Evolutionary conservation across 2,329 filamentous ascomycete genomes (phyloP).

Genomic region (Purpureocillium takamizusanense): DNA sequence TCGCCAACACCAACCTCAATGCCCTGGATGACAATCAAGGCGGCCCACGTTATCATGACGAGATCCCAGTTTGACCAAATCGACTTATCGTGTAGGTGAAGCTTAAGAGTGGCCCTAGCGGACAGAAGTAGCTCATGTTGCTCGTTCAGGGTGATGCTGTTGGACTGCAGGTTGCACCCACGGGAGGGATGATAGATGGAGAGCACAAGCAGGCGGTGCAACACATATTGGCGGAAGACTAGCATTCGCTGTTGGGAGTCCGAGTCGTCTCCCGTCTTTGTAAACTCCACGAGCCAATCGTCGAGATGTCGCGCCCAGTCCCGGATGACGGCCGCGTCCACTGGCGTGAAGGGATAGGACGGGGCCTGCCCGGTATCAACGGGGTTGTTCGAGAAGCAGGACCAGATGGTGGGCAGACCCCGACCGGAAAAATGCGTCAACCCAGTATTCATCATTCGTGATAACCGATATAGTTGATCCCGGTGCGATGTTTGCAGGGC

Average conservation of each 20-base stretch:
- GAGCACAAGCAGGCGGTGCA: conserved; percentile 30
- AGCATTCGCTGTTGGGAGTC: conserved; percentile 22
- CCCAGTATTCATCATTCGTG: conserved; percentile 35
- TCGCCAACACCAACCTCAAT: conserved; percentile 29
- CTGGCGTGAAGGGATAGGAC: conserved; percentile 22
- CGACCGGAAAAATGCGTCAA: conserved; percentile 31
- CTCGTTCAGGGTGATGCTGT: conserved; percentile 26
- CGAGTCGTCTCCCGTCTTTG: conserved; percentile 17
- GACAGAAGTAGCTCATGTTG: conserved; percentile 31
- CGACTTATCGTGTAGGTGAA: conserved; percentile 28
- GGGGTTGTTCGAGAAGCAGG: conserved; percentile 21
- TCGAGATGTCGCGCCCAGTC: conserved; percentile 32
- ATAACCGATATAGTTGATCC: conserved; percentile 30
- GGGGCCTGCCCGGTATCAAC: conserved; percentile 10
- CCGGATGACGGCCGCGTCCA: conserved; percentile 29
- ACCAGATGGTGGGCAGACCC: conserved; percentile 33
- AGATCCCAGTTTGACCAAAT: conserved; percentile 36
- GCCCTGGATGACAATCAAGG: conserved; percentile 31
- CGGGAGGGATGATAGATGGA: conserved; percentile 33
- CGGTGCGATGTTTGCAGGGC: conserved; percentile 25
- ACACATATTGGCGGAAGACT: conserved; percentile 30
- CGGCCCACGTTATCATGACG: conserved; percentile 34
- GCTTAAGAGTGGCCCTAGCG: conserved; percentile 27
- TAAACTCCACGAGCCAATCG: conserved; percentile 31
- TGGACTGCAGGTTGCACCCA: conserved; percentile 25